Base-by-base conservation (phyloP, 495 filamentous ascomycete genomes). In the Neurospora terricola region DNA sequence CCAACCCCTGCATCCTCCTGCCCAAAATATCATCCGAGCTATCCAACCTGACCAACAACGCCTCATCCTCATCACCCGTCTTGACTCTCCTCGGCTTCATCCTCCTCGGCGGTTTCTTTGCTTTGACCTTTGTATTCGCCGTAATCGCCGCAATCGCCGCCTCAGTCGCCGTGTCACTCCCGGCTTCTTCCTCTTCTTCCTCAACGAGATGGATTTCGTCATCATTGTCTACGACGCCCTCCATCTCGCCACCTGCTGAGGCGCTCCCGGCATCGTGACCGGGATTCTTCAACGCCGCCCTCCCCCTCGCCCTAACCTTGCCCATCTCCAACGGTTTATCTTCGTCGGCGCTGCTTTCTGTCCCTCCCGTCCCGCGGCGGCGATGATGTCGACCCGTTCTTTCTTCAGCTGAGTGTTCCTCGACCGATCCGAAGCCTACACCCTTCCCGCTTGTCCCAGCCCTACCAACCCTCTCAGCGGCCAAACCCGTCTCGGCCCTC, bases 11-110 rank as follows among this genome's bases (percentile, higher is more conserved):
- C 94, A 98, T 98, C 54, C 94, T 84, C 71, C 94, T 84, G 8
- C 91, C 90, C 16, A 98, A 80, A 72, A 98, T 78, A 84, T 97
- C 94, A 73, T 96, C 93, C 74, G 91, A 90, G 78, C 93, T 97
- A 38, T 89, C 89, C 38, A 97, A 82, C 80, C 91, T 93, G 6
- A 91, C 88, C 71, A 94, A 81, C 76, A 91, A 92, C 70, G 84
- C 85, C 12, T 86, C 85, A 39, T 86, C 74, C 38, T 84, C 71
- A 78, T 75, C 68, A 75, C 72, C 73, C 77, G 69, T 72, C 77
- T 83, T 82, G 75, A 80, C 76, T 75, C 78, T 79, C 73, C 79
- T 76, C 27, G 14, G 27, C 69, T 77, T 77, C 76, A 83, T 84
- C 68, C 70, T 66, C 34, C 42, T 62, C 12, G 37, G 40, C 48